Percentiles rank a stretch among this genome's conserved stretches.
These are phyloP conservation scores for Emergomyces orientalis DNA, from an alignment of 2,329 filamentous ascomycete genomes.

Conservation along the genomic window DNA sequence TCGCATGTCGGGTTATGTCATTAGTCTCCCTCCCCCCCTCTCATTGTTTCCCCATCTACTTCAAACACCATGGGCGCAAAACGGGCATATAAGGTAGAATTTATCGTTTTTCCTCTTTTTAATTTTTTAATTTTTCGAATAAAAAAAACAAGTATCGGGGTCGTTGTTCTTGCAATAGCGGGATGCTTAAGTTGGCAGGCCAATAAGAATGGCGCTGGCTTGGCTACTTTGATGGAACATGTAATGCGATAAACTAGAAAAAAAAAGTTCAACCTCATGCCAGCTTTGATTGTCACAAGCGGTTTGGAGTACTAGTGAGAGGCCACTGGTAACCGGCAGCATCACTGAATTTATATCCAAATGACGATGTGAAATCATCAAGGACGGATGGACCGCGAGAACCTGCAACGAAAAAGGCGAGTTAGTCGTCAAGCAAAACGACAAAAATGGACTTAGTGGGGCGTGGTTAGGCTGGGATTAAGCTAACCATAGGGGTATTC, in stretches of 20 bases:
- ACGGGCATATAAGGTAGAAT: not conserved
- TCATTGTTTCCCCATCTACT: not conserved
- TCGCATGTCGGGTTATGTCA: not conserved
- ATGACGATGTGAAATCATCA: conserved; percentile 95
- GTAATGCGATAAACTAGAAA: not conserved
- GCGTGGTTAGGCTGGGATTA: not conserved
- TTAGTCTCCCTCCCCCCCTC: not conserved
- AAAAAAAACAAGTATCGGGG: not conserved
- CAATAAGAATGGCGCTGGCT: not conserved
- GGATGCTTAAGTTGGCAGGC: not conserved
- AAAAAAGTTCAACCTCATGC: not conserved
- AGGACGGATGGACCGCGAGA: conserved; percentile 93
- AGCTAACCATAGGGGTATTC: conserved; percentile 94
- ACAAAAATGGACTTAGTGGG: not conserved
- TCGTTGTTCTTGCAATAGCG: not conserved
- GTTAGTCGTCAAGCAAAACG: not conserved
- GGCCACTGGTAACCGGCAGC: conserved; percentile 95
- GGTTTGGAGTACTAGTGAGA: conserved; percentile 65
- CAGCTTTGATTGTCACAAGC: conserved; percentile 52
- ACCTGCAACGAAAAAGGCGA: conserved; percentile 45
- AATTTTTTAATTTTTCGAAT: too few relatives aligned
- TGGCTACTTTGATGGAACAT: not conserved
- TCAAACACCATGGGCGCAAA: not conserved
- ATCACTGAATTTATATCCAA: conserved; percentile 98
- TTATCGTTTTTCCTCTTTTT: not conserved